A percentile compares a stretch with the other conserved stretches of the same genome.
These are phyloP conservation scores for Hypoxylon trugodes DNA, from an alignment of 495 filamentous ascomycete genomes.

Conservation along the genomic window DNA sequence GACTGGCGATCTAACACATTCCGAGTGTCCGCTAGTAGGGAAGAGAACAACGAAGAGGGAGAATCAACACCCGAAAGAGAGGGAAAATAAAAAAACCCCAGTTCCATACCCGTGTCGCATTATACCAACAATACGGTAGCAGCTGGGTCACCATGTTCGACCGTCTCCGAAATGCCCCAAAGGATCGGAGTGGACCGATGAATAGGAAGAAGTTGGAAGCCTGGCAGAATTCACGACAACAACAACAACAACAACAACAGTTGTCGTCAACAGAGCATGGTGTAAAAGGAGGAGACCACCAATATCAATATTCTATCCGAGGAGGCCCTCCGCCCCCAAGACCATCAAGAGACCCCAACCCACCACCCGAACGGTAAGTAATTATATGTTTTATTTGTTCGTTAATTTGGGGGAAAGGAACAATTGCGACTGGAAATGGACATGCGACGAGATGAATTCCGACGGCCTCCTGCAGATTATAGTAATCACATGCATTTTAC, in stretches of 20 bases:
- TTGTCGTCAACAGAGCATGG: constrained; percentile 23
- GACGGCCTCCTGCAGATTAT: constrained; percentile 16
- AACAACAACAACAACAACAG: no score
- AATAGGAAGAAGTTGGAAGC: constrained; percentile 44
- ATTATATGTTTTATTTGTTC: constrained; percentile 4
- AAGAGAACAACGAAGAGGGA: constrained; percentile 1
- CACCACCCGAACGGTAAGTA: constrained; percentile 28
- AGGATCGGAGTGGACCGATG: constrained; percentile 29
- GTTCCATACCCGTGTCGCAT: constrained; percentile 10
- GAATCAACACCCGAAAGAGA: not conserved
- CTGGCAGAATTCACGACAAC: constrained; percentile 43
- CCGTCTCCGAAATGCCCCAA: constrained; percentile 40
- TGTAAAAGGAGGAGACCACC: constrained; percentile 39
- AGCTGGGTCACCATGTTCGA: constrained; percentile 42
- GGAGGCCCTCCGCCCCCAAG: constrained; percentile 37
- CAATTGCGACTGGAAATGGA: not conserved
- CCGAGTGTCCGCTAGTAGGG: constrained; percentile 23
- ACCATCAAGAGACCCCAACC: constrained; percentile 23
- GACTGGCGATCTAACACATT: constrained; percentile 35
- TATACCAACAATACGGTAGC: not conserved
- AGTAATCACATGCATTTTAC: constrained; percentile 32
- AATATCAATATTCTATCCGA: constrained; percentile 42
- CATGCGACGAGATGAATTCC: not conserved
- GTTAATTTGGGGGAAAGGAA: constrained; percentile 10
- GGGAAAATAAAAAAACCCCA: no score